phyloP scores from a whole-genome alignment of 202 grass and related monocot genomes.

The Saccharum hybrid region DNA sequence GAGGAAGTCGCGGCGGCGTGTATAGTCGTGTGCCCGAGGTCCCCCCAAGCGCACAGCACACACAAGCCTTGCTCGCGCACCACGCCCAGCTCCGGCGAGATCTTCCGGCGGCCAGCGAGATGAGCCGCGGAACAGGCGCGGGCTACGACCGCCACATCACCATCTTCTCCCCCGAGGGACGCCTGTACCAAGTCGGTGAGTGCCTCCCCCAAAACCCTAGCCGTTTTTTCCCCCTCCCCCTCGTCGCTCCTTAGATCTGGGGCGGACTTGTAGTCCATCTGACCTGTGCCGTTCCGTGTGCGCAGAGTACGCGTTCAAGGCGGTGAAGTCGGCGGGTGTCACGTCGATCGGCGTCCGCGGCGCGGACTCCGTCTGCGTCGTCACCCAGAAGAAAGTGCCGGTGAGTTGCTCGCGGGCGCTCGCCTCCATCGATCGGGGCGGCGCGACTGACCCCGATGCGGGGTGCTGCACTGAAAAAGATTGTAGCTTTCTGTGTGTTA shows the following conservation, averaged over 20 bases:
- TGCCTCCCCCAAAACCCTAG: constrained; percentile 49
- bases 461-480: not conserved
- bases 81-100: constrained; percentile 33
- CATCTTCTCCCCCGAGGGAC: constrained; percentile 98
- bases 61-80: not conserved
- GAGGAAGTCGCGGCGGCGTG: not conserved
- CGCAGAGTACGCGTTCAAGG: constrained; percentile 99
- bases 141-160: constrained; percentile 99
- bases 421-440: too few species aligned
- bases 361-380: constrained; percentile 87
- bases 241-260: constrained; percentile 30
- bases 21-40: not conserved
- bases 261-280: not conserved
- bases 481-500: not conserved
- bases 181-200: constrained; percentile 99
- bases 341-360: constrained; percentile 97
- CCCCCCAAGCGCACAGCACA: not conserved
- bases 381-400: constrained; percentile 99
- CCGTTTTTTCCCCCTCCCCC: too few species aligned
- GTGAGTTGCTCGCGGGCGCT: constrained; percentile 53
- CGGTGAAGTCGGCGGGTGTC: constrained; percentile 86
- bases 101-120: constrained; percentile 41
- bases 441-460: not conserved
- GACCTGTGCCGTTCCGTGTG: constrained; percentile 11
- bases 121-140: constrained; percentile 95